Percentiles rank a stretch among this genome's conserved stretches.
These are phyloP conservation scores for Eleusine indica DNA, from an alignment of 176 grass and related monocot species.

Conservation along the genomic window DNA sequence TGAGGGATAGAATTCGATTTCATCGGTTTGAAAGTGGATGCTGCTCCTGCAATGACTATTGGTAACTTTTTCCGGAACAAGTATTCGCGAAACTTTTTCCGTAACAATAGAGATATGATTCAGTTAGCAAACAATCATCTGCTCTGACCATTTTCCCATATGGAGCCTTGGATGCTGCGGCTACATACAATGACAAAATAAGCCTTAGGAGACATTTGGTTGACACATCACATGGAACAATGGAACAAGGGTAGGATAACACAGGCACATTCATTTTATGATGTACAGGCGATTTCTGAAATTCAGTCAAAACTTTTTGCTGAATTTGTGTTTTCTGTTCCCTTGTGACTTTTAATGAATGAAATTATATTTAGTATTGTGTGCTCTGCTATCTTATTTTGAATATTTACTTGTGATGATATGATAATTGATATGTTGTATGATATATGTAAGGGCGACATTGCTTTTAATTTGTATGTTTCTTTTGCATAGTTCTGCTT, in stretches of 20 bases:
- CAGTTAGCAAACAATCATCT: slow-evolving; percentile 11
- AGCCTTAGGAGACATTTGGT: slow-evolving; percentile 6
- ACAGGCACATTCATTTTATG: slow-evolving; percentile 22
- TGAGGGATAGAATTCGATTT: slow-evolving; percentile 71
- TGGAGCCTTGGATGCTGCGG: not conserved
- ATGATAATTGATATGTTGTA: slow-evolving; percentile 17
- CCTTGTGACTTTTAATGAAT: slow-evolving; percentile 6
- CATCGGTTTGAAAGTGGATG: slow-evolving; percentile 67
- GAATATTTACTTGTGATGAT: slow-evolving; percentile 18
- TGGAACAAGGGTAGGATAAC: slow-evolving; percentile 28
- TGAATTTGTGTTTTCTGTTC: slow-evolving; percentile 40
- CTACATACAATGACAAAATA: slow-evolving; percentile 24
- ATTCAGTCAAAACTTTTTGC: slow-evolving; percentile 20
- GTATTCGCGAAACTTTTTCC: not conserved
- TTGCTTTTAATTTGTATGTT: slow-evolving; percentile 9
- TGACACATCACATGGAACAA: slow-evolving; percentile 20
- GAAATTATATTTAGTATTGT: not conserved
- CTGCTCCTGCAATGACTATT: slow-evolving; percentile 82
- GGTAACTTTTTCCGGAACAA: slow-evolving; percentile 40
- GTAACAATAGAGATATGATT: slow-evolving; percentile 30
- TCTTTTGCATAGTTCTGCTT: slow-evolving; percentile 36
- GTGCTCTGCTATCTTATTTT: slow-evolving; percentile 33
- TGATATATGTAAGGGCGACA: not conserved
- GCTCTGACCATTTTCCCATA: not conserved
- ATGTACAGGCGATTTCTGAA: slow-evolving; percentile 14